A percentile compares a stretch with the other conserved stretches of the same genome.
Evolutionary conservation across 768 basidiomycete species (phyloP).

Genomic region (Auriscalpium vulgare): DNA sequence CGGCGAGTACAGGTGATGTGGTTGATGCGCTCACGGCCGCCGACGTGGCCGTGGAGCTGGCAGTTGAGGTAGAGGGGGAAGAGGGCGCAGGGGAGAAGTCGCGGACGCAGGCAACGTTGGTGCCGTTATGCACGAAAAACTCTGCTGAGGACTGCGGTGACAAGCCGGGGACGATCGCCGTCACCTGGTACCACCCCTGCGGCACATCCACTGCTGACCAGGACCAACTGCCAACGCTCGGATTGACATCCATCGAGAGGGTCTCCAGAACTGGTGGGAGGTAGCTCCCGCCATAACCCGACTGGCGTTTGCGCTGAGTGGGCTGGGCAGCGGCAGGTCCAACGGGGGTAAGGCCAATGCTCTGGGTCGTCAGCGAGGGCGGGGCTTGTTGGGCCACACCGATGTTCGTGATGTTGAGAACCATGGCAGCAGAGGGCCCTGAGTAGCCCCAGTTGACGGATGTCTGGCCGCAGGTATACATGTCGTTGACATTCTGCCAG

Average conservation of each 20-base stretch:
- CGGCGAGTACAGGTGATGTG: not conserved
- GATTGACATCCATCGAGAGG: slow-evolving; percentile 25
- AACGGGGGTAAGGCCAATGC: slow-evolving; percentile 8
- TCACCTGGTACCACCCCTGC: slow-evolving; percentile 39
- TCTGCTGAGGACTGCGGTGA: slow-evolving; percentile 17
- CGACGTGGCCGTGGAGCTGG: slow-evolving; percentile 5
- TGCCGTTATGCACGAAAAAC: slow-evolving; percentile 32
- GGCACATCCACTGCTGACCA: slow-evolving; percentile 42
- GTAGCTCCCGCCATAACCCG: slow-evolving; percentile 4
- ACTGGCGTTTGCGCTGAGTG: not conserved
- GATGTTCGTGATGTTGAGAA: slow-evolving; percentile 33
- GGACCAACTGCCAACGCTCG: slow-evolving; percentile 21
- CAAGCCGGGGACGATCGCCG: slow-evolving; percentile 14
- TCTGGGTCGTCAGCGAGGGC: not conserved
- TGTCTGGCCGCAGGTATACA: slow-evolving; percentile 28
- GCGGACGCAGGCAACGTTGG: slow-evolving; percentile 27
- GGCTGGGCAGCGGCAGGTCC: not conserved
- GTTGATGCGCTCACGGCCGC: not conserved
- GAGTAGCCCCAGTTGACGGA: slow-evolving; percentile 22
- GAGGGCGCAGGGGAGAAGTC: slow-evolving; percentile 5
- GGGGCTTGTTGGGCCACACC: slow-evolving; percentile 24
- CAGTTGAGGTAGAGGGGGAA: slow-evolving; percentile 14
- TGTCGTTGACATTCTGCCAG: slow-evolving; percentile 11
- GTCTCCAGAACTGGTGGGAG: slow-evolving; percentile 13
- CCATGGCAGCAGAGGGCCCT: slow-evolving; percentile 18